phyloP scores from a whole-genome alignment of 169 alveolate species.

The Plasmodium chabaudi region DNA sequence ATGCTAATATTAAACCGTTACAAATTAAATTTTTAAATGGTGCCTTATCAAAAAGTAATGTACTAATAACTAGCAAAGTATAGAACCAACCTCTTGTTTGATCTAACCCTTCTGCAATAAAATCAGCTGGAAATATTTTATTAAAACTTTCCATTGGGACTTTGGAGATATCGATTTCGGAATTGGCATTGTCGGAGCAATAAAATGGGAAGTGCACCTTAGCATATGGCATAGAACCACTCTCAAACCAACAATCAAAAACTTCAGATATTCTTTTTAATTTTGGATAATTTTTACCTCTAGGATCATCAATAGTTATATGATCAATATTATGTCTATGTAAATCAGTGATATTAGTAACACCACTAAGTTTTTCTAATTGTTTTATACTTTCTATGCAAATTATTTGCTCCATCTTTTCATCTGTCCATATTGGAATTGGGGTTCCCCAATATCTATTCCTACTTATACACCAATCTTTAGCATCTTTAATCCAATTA shows the following conservation, averaged over 20 bases:
- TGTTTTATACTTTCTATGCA: slow-evolving; percentile 96
- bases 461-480: slow-evolving; percentile 99
- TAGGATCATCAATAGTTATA: slow-evolving; percentile 96
- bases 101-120: slow-evolving; percentile 99
- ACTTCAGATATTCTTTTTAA: slow-evolving; percentile 89
- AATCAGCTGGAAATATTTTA: slow-evolving; percentile 98
- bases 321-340: slow-evolving; percentile 98
- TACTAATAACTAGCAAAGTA: slow-evolving; percentile 94
- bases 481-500: slow-evolving; percentile 99
- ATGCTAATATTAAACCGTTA: slow-evolving; percentile 96
- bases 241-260: slow-evolving; percentile 99
- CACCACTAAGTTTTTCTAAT: slow-evolving; percentile 81
- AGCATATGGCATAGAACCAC: slow-evolving; percentile 99
- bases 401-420: slow-evolving; percentile 93
- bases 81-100: slow-evolving; percentile 99
- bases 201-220: slow-evolving; percentile 97
- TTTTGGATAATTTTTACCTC: slow-evolving; percentile 94
- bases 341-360: slow-evolving; percentile 92
- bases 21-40: slow-evolving; percentile 97
- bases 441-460: slow-evolving; percentile 99
- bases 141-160: slow-evolving; percentile 89
- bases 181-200: too few species aligned
- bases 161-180: slow-evolving; percentile 33
- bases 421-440: slow-evolving; percentile 97
- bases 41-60: slow-evolving; percentile 92